Percentiles rank a stretch among this genome's conserved stretches.
phyloP scores from a whole-genome alignment of 2,329 filamentous ascomycete genomes.

The Penicillium olsonii region DNA sequence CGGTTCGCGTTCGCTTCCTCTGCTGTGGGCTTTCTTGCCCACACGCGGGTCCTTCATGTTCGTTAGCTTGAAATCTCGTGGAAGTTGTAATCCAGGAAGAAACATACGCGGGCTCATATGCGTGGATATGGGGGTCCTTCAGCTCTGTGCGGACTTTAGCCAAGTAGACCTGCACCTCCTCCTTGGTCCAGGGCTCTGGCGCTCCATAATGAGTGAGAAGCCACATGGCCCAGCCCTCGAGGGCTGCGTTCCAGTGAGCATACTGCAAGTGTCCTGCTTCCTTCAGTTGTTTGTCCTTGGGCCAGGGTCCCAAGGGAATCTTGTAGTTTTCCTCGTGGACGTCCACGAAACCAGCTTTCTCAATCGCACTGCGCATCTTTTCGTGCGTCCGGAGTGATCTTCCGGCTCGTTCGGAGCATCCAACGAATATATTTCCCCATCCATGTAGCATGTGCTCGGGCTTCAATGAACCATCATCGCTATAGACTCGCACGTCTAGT shows the following conservation, averaged over 20 bases:
- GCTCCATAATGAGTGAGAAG: slow-evolving; percentile 28
- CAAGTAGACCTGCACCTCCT: slow-evolving; percentile 19
- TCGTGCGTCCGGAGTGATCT: slow-evolving; percentile 24
- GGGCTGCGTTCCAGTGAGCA: slow-evolving; percentile 27
- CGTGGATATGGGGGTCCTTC: slow-evolving; percentile 4
- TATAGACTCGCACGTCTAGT: slow-evolving; percentile 11
- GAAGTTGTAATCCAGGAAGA: no score
- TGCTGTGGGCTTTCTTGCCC: slow-evolving; percentile 5
- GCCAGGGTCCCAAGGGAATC: slow-evolving; percentile 34
- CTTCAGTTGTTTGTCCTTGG: slow-evolving; percentile 29
- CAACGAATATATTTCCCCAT: slow-evolving; percentile 21
- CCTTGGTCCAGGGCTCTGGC: slow-evolving; percentile 20
- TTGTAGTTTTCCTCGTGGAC: slow-evolving; percentile 29
- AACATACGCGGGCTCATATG: slow-evolving; percentile 3
- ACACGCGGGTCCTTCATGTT: background rate
- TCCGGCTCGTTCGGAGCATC: slow-evolving; percentile 24
- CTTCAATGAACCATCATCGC: slow-evolving; percentile 8
- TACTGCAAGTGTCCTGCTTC: slow-evolving; percentile 43
- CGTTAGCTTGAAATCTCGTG: background rate
- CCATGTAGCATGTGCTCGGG: slow-evolving; percentile 2
- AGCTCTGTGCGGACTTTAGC: slow-evolving; percentile 3
- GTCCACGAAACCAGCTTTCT: slow-evolving; percentile 34
- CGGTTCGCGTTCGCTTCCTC: background rate
- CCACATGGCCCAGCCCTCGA: slow-evolving; percentile 34
- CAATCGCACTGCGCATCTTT: slow-evolving; percentile 27